Base-by-base conservation (phyloP, 2,329 filamentous ascomycete genomes). In the Claviceps sp. region DNA sequence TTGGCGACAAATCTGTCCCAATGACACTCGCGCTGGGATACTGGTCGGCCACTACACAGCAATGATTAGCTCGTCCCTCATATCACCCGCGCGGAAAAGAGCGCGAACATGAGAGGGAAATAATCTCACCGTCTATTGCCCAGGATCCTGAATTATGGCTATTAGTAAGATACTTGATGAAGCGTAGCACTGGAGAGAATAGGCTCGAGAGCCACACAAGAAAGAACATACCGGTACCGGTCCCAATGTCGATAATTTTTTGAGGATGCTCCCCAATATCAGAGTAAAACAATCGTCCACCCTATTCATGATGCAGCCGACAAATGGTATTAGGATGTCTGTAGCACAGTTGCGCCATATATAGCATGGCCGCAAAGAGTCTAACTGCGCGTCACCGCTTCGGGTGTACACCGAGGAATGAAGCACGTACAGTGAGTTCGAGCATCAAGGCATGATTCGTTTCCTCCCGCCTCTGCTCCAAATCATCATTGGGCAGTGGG, bases 231-330 rank as follows among this genome's bases (percentile, higher is more conserved):
- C 72, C 72, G 11, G 70, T 75, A 4, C 75, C 74, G 1, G 75
- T 77, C 14, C 75, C 74, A 8, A 76, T 61, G 44, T 75, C 72
- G 13, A 75, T 61, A 37, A 76, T 71, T 48, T 66, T 71, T 38
- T 70, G 62, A 0, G 70, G 70, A 18, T 64, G 54, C 11, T 67
- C 59, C 6, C 65, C 67, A 30, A 74, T 63, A 6, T 70, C 69
- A 1, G 70, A 63, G 38, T 65, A 61, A 52, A 70, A 70, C 16
- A 73, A 62, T 37, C 65, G 65, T 2, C 70, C 69, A 16, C 65
- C 61, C 63, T 71, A 47, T 11, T 6, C 26, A 51, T 22, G 14
- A 22, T 45, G 52, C 16, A 50, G 16, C n/a, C 38, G 4, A 30
- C 7, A 37, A 26, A 9, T 16, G n/a, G 34, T 26, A 38, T 34